Base-by-base conservation (phyloP, 2,329 filamentous ascomycete species). In the Fusarium sulawesiense region DNA sequence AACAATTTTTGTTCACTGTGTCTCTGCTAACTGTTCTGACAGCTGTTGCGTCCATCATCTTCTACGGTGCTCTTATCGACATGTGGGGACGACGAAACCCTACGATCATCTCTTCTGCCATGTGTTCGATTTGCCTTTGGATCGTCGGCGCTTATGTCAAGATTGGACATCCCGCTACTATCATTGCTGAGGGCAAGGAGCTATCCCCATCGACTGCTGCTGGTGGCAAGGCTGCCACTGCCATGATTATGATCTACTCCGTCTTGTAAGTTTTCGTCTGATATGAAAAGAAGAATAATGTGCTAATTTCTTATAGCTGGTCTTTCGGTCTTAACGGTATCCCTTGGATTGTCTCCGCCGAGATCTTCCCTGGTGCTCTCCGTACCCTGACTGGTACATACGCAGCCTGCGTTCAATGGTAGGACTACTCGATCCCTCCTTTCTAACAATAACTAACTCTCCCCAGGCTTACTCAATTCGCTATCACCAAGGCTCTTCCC, bases 171-270 rank as follows among this genome's bases (percentile, higher is more conserved):
- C 85, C 85, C 0, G 80, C 83, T 11, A 78, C 73, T 2, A 81
- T 82, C 23, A 84, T 85, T 42, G 78, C 75, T 1, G 78, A 79
- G 4, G 85, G 84, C 10, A 76, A 78, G 14, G 73, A 82, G 3
- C 77, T 80, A 8, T 83, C 83, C 1, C 75, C 80, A 9, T 82
- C 80, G 0, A 83, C 80, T 0, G 75, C 75, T 6, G 83, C 81
- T 6, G 85, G 84, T 60, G 86, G 85, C 0, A 83, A 84, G 60
- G 80, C 85, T 16, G 85, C 86, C 10, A 87, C 85, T 32, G 85
- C 85, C 4, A 85, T 84, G 73, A 83, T 88, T 25, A 87, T 87
- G 78, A 77, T 87, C 2, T 87, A 87, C 66, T 85, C 81, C 2
- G 80, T 86, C 46, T 86, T 87, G 75, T 86, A 81, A 67, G 85